phyloP scores from a whole-genome alignment of 371 early-diverging fungal genomes.

The Mortierella sp. region DNA sequence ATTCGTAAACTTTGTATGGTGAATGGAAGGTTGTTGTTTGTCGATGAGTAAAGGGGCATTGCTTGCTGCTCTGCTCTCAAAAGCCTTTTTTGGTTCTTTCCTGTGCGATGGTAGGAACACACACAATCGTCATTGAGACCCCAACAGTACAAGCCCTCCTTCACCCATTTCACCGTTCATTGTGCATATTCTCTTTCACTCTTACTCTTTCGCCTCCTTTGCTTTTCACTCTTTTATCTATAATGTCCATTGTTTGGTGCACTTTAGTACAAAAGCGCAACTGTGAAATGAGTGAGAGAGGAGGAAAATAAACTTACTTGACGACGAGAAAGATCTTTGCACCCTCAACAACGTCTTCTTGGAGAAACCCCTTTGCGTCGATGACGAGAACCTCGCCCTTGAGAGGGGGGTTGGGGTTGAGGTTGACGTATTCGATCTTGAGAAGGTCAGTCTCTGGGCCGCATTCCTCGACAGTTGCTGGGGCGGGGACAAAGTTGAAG shows the following conservation, averaged over 20 bases:
- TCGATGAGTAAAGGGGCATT: too few relatives aligned
- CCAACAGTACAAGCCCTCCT: neutral
- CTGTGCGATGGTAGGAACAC: neutral
- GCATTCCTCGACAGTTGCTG: slow-evolving; percentile 42
- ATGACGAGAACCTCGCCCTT: slow-evolving; percentile 67
- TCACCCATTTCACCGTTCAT: neutral
- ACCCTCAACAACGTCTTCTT: slow-evolving; percentile 66
- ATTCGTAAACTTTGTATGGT: neutral
- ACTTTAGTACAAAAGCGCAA: neutral
- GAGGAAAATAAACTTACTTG: slow-evolving; percentile 58
- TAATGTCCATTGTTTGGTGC: neutral
- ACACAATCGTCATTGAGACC: neutral
- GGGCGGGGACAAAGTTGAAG: slow-evolving; percentile 9
- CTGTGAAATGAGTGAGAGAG: neutral
- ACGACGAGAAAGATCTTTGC: slow-evolving; percentile 64
- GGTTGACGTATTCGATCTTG: slow-evolving; percentile 57
- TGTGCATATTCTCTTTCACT: neutral
- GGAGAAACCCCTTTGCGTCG: slow-evolving; percentile 66
- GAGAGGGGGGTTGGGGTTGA: slow-evolving; percentile 72
- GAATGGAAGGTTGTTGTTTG: neutral
- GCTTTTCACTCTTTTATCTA: neutral
- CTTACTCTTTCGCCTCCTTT: neutral
- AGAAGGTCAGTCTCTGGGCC: slow-evolving; percentile 39
- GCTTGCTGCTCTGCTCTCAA: neutral
- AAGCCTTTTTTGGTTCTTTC: neutral